A percentile compares a stretch with the other conserved stretches of the same genome.
phyloP scores from a whole-genome alignment of 768 basidiomycete genomes.

The Leccinum truebloodii region DNA sequence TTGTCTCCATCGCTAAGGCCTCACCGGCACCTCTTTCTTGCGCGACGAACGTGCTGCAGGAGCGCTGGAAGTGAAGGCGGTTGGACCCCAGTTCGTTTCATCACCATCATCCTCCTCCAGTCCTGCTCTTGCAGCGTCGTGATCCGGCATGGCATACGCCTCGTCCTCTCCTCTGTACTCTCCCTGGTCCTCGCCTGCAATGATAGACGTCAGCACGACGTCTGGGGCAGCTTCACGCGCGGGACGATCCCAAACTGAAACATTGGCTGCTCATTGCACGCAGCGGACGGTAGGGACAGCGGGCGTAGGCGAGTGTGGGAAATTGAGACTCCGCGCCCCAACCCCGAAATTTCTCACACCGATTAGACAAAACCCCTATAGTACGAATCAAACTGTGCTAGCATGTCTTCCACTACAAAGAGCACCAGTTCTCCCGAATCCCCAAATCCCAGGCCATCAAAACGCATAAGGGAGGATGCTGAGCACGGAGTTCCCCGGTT shows the following conservation, averaged over 20 bases:
- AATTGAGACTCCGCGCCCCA: too few species aligned
- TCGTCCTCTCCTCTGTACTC: background rate
- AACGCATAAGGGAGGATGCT: too few species aligned
- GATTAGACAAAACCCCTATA: too few species aligned
- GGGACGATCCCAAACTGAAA: constrained; percentile 1
- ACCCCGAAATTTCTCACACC: too few species aligned
- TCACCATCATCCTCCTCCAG: background rate
- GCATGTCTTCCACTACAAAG: too few species aligned
- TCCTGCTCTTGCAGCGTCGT: background rate
- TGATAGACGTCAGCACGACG: constrained; percentile 24
- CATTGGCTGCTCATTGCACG: too few species aligned
- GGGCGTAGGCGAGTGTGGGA: too few species aligned
- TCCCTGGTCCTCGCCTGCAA: background rate
- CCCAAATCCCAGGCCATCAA: too few species aligned
- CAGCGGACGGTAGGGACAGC: too few species aligned
- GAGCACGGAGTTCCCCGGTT: too few species aligned
- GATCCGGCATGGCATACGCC: background rate
- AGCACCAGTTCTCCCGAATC: too few species aligned
- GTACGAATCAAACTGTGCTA: too few species aligned
- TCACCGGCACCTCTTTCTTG: constrained; percentile 22
- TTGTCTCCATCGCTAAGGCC: constrained; percentile 18
- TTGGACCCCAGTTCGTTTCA: constrained; percentile 14
- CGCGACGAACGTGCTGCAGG: constrained; percentile 21
- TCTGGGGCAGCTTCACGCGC: constrained; percentile 19
- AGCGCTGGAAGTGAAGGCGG: constrained; percentile 4